phyloP scores from a whole-genome alignment of 2,329 filamentous ascomycete species.

The Paracoccidioides brasiliensis region DNA sequence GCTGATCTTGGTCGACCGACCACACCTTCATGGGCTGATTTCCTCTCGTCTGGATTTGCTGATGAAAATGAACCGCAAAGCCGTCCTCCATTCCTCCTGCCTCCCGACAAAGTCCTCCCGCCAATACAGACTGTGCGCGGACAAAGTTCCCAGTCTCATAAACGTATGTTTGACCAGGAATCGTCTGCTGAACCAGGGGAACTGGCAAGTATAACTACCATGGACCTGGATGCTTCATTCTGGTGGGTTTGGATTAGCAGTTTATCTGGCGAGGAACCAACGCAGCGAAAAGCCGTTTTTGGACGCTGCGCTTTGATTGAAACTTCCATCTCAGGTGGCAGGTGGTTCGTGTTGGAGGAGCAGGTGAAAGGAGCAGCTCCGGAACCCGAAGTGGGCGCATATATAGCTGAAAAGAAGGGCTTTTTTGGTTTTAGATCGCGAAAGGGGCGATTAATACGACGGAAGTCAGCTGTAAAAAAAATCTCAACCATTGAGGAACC shows the following conservation, averaged over 20 bases:
- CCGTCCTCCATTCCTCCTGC: conserved; percentile 60
- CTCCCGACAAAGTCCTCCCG: conserved; percentile 80
- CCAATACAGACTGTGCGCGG: conserved; percentile 61
- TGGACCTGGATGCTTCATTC: conserved; percentile 88
- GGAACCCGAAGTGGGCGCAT: conserved; percentile 70
- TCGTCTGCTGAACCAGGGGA: conserved; percentile 72
- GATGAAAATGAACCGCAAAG: conserved; percentile 57
- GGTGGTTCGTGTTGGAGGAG: conserved; percentile 92
- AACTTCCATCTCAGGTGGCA: conserved; percentile 64
- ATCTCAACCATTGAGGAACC: conserved; percentile 37
- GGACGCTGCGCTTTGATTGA: conserved; percentile 87
- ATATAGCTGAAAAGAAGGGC: conserved; percentile 90
- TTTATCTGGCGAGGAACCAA: conserved; percentile 77
- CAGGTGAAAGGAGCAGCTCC: conserved; percentile 86
- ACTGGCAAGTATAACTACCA: conserved; percentile 74
- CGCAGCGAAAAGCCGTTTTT: conserved; percentile 78
- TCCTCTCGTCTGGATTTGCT: conserved; percentile 82
- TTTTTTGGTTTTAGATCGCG: conserved; percentile 75
- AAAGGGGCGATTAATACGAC: conserved; percentile 52
- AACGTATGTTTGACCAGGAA: conserved; percentile 55
- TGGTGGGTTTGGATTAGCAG: conserved; percentile 99
- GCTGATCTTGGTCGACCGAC: conserved; percentile 65
- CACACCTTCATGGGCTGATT: conserved; percentile 96
- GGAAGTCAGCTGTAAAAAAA: conserved; percentile 57
- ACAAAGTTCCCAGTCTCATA: conserved; percentile 76